Evolutionary conservation across 202 grass and related monocot genomes (phyloP).

Genomic region (Alloteropsis angusta): DNA sequence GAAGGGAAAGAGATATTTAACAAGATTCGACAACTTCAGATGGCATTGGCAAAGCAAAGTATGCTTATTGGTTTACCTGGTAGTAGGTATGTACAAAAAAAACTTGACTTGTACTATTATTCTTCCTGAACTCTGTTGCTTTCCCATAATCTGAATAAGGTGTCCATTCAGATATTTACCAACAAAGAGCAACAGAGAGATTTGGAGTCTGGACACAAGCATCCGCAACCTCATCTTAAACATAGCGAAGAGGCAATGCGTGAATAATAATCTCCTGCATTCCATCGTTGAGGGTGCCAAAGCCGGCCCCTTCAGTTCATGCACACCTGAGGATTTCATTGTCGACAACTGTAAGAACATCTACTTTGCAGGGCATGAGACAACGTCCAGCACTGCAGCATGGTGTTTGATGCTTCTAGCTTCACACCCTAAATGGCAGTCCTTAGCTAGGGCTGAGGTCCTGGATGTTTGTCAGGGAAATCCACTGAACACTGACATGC

Average conservation of each 20-base stretch:
- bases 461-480: slow-evolving; percentile 20
- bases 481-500: slow-evolving; percentile 15
- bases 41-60: slow-evolving; percentile 31
- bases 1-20: slow-evolving; percentile 60
- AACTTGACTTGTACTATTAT: background rate
- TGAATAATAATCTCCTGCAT: slow-evolving; percentile 36
- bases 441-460: slow-evolving; percentile 10
- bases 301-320: background rate
- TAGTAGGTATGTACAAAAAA: slow-evolving; percentile 27
- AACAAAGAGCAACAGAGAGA: slow-evolving; percentile 46
- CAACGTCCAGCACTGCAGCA: slow-evolving; percentile 31
- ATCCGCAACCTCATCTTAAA: slow-evolving; percentile 29
- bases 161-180: slow-evolving; percentile 39
- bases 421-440: slow-evolving; percentile 52
- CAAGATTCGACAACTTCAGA: slow-evolving; percentile 51
- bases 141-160: too few species aligned
- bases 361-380: slow-evolving; percentile 74
- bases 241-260: slow-evolving; percentile 23
- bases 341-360: slow-evolving; percentile 78
- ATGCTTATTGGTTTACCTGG: slow-evolving; percentile 44
- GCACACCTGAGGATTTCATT: slow-evolving; percentile 29
- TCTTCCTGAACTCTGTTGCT: background rate
- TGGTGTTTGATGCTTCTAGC: slow-evolving; percentile 69
- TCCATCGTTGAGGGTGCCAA: slow-evolving; percentile 45
- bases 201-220: slow-evolving; percentile 32